These are phyloP conservation scores for Schrenkiella parvula DNA, from an alignment of 345 rosid species.

Conservation along the genomic window DNA sequence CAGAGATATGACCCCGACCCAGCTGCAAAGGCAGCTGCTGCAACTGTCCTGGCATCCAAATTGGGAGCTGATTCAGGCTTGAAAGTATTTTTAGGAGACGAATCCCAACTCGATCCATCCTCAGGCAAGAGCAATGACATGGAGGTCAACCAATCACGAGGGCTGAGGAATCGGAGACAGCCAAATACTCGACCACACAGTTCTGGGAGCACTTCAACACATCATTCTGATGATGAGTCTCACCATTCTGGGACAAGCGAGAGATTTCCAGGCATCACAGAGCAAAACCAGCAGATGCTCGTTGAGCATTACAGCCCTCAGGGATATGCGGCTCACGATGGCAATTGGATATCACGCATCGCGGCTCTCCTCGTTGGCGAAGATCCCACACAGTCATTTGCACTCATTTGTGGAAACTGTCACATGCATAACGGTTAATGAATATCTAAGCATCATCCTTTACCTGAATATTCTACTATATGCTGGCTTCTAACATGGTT, in stretches of 20 bases:
- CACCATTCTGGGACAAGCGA: constrained; percentile 35
- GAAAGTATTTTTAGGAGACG: constrained; percentile 70
- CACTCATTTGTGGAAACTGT: constrained; percentile 92
- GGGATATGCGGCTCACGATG: constrained; percentile 48
- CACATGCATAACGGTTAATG: constrained; percentile 91
- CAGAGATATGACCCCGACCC: constrained; percentile 98
- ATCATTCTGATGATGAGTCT: constrained; percentile 42
- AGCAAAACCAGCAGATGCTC: constrained; percentile 50
- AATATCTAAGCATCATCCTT: background rate
- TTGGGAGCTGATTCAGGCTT: constrained; percentile 93
- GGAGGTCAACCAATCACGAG: constrained; percentile 57
- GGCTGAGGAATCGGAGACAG: constrained; percentile 74
- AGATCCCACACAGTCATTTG: constrained; percentile 89
- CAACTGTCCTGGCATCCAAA: constrained; percentile 90
- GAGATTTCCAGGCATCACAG: constrained; percentile 37
- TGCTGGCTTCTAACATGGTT: background rate
- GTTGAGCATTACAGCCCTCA: constrained; percentile 63
- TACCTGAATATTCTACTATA: background rate
- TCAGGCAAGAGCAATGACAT: constrained; percentile 61
- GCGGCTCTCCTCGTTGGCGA: constrained; percentile 97
- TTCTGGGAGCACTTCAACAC: constrained; percentile 43
- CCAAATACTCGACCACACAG: constrained; percentile 43
- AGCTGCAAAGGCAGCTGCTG: constrained; percentile 98
- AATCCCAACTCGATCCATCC: constrained; percentile 42
- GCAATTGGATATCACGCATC: constrained; percentile 86